Conservation (phyloP, 805 yeast genomes). For the Ogataea polymorpha region DNA sequence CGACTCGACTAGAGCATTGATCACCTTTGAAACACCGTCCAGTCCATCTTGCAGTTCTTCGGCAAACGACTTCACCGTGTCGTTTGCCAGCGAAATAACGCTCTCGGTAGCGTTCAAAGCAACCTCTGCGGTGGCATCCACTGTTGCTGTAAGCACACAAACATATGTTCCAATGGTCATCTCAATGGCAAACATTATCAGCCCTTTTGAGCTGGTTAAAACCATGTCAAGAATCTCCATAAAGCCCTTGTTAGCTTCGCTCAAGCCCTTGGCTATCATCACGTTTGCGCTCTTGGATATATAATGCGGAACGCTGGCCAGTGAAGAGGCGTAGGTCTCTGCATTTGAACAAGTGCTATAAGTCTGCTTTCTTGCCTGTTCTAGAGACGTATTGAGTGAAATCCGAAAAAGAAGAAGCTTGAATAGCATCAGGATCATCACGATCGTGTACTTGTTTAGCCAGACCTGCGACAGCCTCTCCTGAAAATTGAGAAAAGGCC, state of each 20-base stretch:
- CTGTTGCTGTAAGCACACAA: constrained; percentile 72
- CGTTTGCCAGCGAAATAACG: constrained; percentile 58
- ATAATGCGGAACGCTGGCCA: constrained; percentile 53
- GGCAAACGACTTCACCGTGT: constrained; percentile 51
- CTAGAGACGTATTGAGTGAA: constrained; percentile 43
- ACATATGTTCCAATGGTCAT: constrained; percentile 82
- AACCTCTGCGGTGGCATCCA: constrained; percentile 67
- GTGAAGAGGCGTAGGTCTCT: constrained; percentile 35
- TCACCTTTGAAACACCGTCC: constrained; percentile 50
- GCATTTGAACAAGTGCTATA: constrained; percentile 44
- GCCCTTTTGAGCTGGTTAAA: constrained; percentile 53
- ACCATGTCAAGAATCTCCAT: constrained; percentile 42
- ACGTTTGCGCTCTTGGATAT: constrained; percentile 53
- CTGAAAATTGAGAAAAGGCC: constrained; percentile 43
- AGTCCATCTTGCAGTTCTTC: constrained; percentile 66
- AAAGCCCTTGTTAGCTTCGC: constrained; percentile 46
- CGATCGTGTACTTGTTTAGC: constrained; percentile 62
- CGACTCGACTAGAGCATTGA: constrained; percentile 51
- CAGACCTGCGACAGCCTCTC: constrained; percentile 64
- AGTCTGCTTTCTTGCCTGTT: constrained; percentile 37
- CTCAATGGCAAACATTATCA: constrained; percentile 65
- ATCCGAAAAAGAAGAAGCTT: constrained; percentile 58
- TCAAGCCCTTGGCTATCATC: constrained; percentile 45
- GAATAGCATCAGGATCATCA: constrained; percentile 50
- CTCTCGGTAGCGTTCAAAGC: constrained; percentile 72